Evolutionary conservation across 805 yeast genomes (phyloP).

Genomic region (Yamadazyma sp.): DNA sequence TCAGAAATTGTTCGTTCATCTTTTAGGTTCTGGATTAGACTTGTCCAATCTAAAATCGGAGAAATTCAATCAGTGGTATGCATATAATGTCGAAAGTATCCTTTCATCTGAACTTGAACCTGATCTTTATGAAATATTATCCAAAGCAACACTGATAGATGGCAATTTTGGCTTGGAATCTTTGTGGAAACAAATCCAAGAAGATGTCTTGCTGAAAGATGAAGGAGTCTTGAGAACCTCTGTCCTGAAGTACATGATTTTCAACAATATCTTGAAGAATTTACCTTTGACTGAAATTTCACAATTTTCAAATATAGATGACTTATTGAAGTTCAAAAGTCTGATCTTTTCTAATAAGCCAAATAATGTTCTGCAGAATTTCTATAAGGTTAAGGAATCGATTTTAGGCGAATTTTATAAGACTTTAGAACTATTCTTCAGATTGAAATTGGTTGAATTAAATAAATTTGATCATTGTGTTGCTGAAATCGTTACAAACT

Average conservation of each 20-base stretch:
- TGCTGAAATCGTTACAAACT: conserved; percentile 7
- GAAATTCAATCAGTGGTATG: conserved; percentile 3
- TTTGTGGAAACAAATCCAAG: conserved; percentile 9
- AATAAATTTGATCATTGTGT: conserved; percentile 5
- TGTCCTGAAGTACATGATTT: conserved; percentile 22
- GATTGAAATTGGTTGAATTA: neutral
- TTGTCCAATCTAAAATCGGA: neutral
- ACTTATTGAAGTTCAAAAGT: conserved; percentile 18
- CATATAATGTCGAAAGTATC: conserved; percentile 1
- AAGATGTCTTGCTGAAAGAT: conserved; percentile 14
- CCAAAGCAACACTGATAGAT: neutral
- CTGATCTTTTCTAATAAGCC: conserved; percentile 13
- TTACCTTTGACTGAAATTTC: neutral
- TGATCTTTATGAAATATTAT: conserved; percentile 8
- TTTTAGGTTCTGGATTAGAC: conserved; percentile 14
- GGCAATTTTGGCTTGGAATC: conserved; percentile 3
- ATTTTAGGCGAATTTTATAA: conserved; percentile 23
- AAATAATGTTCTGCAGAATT: conserved; percentile 16
- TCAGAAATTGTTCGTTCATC: conserved; percentile 6
- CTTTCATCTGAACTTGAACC: conserved; percentile 1
- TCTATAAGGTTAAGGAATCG: conserved; percentile 44
- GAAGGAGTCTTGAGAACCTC: conserved; percentile 17
- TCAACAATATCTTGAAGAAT: conserved; percentile 20
- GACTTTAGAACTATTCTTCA: conserved; percentile 7
- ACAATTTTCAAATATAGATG: conserved; percentile 8